Conservation (phyloP, 1,284 basidiomycete genomes). For the Exobasidium rhododendri region DNA sequence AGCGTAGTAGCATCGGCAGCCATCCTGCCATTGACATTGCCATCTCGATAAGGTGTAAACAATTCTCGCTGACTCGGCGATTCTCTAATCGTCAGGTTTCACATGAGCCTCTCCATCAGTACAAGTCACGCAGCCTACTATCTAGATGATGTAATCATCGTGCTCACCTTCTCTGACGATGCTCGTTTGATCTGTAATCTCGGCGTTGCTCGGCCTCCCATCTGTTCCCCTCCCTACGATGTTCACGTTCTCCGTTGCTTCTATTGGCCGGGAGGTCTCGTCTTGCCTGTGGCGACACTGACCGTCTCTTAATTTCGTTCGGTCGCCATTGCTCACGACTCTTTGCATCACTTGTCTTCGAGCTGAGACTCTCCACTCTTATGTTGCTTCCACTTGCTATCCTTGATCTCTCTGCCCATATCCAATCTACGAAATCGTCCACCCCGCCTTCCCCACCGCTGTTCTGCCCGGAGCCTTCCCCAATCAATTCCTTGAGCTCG, state of each 20-base stretch:
- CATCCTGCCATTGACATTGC: background rate
- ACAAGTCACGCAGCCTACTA: constrained; percentile 1
- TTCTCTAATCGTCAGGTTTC: constrained; percentile 2
- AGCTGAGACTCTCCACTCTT: background rate
- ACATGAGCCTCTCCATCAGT: no score
- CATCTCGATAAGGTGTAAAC: constrained; percentile 2
- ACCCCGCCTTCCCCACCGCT: background rate
- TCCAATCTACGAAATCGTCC: constrained; percentile 31
- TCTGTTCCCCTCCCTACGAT: no score
- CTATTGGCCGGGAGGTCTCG: no score
- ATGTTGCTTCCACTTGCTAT: background rate
- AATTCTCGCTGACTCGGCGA: constrained; percentile 5
- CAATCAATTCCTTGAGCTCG: constrained; percentile 22
- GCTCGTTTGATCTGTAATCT: no score
- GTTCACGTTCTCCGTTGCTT: no score
- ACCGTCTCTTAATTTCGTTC: no score
- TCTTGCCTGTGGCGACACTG: no score
- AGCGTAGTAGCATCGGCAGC: background rate
- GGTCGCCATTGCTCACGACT: constrained; percentile 1
- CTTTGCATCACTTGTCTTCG: constrained; percentile 2
- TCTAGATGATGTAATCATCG: no score
- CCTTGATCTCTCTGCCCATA: constrained; percentile 33
- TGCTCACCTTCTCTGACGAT: no score
- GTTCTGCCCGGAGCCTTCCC: constrained; percentile 1
- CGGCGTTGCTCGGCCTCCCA: background rate